These are phyloP conservation scores for Psilocybe azurescens DNA, from an alignment of 768 basidiomycete genomes.

Conservation along the genomic window DNA sequence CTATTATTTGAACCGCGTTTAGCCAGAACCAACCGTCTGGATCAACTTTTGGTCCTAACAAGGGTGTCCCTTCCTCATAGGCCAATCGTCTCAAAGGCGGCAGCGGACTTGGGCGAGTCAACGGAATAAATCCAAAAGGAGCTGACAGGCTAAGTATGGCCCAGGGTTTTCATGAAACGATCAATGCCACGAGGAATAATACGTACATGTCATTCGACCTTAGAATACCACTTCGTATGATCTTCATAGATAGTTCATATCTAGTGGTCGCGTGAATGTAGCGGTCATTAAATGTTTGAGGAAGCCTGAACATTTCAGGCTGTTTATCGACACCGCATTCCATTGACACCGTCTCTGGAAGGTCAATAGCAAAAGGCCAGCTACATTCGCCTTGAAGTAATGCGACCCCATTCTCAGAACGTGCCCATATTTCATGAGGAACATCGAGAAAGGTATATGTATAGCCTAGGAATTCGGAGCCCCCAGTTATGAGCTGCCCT, in stretches of 20 bases:
- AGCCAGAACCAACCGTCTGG: constrained; percentile 44
- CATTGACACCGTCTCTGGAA: constrained; percentile 41
- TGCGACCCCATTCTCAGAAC: background rate
- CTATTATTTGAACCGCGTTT: constrained; percentile 31
- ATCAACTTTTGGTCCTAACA: constrained; percentile 42
- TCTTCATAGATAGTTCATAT: constrained; percentile 38
- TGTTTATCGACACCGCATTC: constrained; percentile 17
- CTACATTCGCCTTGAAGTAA: constrained; percentile 29
- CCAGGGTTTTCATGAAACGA: background rate
- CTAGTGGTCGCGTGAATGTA: constrained; percentile 37
- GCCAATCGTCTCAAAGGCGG: constrained; percentile 40
- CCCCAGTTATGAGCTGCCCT: background rate
- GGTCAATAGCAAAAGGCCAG: constrained; percentile 40
- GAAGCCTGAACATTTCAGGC: constrained; percentile 32
- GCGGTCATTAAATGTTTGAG: constrained; percentile 43
- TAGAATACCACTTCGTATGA: constrained; percentile 30
- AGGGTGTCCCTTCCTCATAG: constrained; percentile 38
- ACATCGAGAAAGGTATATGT: constrained; percentile 7
- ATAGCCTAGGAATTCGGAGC: background rate
- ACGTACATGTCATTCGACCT: constrained; percentile 37
- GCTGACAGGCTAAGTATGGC: constrained; percentile 29
- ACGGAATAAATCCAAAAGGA: constrained; percentile 37
- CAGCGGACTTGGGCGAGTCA: constrained; percentile 34
- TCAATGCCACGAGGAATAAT: background rate
- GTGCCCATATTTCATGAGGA: constrained; percentile 1